Base-by-base conservation (phyloP, 495 filamentous ascomycete species). In the Penicillium verhagenii region DNA sequence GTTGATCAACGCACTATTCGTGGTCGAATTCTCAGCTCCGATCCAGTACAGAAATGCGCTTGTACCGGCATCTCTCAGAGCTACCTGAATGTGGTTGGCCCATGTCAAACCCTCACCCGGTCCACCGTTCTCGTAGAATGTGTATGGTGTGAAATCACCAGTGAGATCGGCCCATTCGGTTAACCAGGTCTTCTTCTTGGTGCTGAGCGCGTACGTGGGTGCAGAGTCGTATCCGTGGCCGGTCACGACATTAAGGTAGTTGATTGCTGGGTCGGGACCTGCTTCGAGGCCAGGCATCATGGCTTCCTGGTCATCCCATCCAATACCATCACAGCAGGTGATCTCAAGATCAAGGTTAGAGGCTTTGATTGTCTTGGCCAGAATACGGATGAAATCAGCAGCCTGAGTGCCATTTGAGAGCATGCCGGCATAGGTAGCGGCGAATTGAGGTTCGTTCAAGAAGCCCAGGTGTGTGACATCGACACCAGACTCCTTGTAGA, bases 41-140 rank as follows among this genome's bases (percentile, higher is more conserved):
- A 78, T 70, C 80, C 81, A 82, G 64, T 78, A 82, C 4, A 83
- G 66, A 53, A 77, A 81, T 6, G 67, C 80, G 25, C 69, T 74
- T 11, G 76, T 45, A 14, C 23, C 42, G 2, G 67, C 70, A 14
- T 69, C 56, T 20, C 69, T 70, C 33, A 83, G 59, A 5, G 64
- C 74, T 5, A 65, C 66, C n/a, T 74, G 70, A 31, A 83, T 78
- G 47, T 75, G 70, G 50, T 72, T 76, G 1, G 82, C 82, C 82
- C 82, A 86, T 1, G 75, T 76, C 40, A 78, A 60, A 3, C 81
- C 82, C 52, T 86, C 82, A 19, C 75, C 74, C 4, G 64, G 57
- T 11, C 57, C 71, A 16, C 79, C 79, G 33, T 52, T 66, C 18
- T 65, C 58, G 47, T 80, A 79, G 79, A 82, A 86, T 4, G 67